Base-by-base conservation (phyloP, 2,329 filamentous ascomycete species). In the Epicoccum nigrum region DNA sequence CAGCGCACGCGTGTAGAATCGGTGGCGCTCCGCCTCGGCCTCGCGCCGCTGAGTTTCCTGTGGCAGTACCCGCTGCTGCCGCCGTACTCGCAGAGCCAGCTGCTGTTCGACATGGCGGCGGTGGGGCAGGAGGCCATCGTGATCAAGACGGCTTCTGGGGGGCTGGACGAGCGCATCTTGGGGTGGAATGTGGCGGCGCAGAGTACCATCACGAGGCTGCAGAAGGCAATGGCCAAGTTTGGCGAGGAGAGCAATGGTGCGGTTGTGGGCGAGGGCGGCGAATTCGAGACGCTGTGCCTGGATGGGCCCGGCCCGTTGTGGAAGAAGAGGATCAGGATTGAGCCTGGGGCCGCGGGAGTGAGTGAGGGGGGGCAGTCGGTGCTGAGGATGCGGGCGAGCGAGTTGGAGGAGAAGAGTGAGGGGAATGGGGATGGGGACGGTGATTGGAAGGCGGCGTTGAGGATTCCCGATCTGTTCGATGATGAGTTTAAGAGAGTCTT, bases 1-100 rank as follows among this genome's bases (percentile, higher is more conserved):
- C 94, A 99, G 76, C 87, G 94, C 49, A 97, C 93, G 1, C 83
- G 94, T n/a, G 88, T 99, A 41, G 94, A 99, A 76, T 93, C 90
- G 51, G 87, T 97, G 9, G 92, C 92, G 9, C 69, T 86, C n/a
- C 83, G 94, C 13, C 80, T 97, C n/a, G 89, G 88, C 2, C 82
- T 99, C 11, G 82, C 83, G 1, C 90, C 94, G 12, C 79, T 99
- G 21, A 88, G 92, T 6, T 97, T 88, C 75, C 78, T 99, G 40
- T 99, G 94, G 94, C 90, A 96, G 77, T 97, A 89, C 74, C 90
- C 92, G 1, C 75, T 82, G 38, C 79, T 97, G 3, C 87, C 89
- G 2, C 76, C 79, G 2, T 74, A 76, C 31, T 69, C 66, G 17
- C 74, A 78, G 52, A 67, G 70, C 12, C 71, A 79, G 0, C 79